Base-by-base conservation (phyloP, 2,329 filamentous ascomycete species). In the Alternaria tenuissima region DNA sequence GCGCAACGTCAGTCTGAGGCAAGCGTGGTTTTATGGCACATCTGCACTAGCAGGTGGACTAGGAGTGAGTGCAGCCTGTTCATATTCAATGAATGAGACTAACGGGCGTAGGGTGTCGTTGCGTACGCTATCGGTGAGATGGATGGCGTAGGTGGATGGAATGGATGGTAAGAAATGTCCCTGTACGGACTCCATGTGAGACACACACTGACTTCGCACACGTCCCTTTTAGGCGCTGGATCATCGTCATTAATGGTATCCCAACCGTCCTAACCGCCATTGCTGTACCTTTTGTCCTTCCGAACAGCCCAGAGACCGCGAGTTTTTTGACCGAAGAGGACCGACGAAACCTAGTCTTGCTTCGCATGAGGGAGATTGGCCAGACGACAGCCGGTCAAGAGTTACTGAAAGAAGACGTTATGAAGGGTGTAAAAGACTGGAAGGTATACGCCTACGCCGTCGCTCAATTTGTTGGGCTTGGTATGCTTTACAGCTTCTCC, bases 41-140 rank as follows among this genome's bases (percentile, higher is more conserved):
- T 81, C 83, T 3, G 83, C 81, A 30, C 80, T 87, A 55, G 81
- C 85, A 3, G 85, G 85, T 4, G 84, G 84, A 7, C 84, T 87
- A 38, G 85, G 85, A 6, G 73, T 59, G 24, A 56, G 57, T 51
- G 22, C 14, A 9, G 9, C 18, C 1, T 18, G n/a, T n/a, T 12
- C 20, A 3, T 22, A 2, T 6, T 5, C 20, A 5, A n/a, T 5
- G 20, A 26, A 20, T 16, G n/a, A 16, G 8, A 4, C 52, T 56
- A 26, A 59, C 20, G 11, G 7, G 11, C 7, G 8, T 24, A 59
- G 52, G 57, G 72, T 9, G 66, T 76, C 4, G 67, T 75, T 3
- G 71, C 73, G 1, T 75, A 73, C 8, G 71, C 63, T 3, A 73
- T 74, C 12, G 66, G 68, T n/a, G 63, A 71, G 20, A 44, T 75